These are phyloP conservation scores for Colletotrichum salicis DNA, from an alignment of 2,329 filamentous ascomycete genomes.

Conservation along the genomic window DNA sequence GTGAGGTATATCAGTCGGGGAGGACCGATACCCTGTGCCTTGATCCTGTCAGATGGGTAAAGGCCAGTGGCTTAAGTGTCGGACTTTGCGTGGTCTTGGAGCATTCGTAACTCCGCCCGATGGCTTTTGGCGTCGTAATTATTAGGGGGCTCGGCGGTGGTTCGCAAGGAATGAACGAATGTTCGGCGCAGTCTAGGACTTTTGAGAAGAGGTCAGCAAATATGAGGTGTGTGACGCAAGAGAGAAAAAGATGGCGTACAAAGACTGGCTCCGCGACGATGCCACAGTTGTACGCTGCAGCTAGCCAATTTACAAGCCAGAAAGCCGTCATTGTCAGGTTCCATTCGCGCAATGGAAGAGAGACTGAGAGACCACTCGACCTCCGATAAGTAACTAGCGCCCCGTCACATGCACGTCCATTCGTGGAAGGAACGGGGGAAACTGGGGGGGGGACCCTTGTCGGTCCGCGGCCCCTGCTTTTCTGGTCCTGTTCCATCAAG, in stretches of 20 bases:
- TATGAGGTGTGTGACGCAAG: not conserved
- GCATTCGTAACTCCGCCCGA: constrained; percentile 12
- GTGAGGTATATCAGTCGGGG: constrained; percentile 25
- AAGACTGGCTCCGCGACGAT: constrained; percentile 28
- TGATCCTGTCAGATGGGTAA: constrained; percentile 13
- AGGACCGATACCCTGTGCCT: constrained; percentile 32
- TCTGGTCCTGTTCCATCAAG: not conserved
- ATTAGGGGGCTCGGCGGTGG: constrained; percentile 23
- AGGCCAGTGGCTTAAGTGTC: not conserved
- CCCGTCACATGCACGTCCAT: constrained; percentile 30
- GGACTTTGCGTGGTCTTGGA: constrained; percentile 2
- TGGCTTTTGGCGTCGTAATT: constrained; percentile 30
- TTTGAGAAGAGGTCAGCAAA: not conserved
- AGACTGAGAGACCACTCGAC: constrained; percentile 16
- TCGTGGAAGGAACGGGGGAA: not conserved
- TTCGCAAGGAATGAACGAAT: constrained; percentile 15
- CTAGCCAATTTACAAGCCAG: not conserved
- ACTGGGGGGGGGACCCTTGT: constrained; percentile 16
- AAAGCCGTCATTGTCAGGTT: constrained; percentile 21
- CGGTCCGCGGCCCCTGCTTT: constrained; percentile 21
- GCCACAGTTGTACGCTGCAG: not conserved
- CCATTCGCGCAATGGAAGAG: not conserved
- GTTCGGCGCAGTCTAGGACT: constrained; percentile 14
- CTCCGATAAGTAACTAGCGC: constrained; percentile 35
- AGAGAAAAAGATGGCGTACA: not conserved